phyloP scores from a whole-genome alignment of 306 rosid species.

The Ceratonia siliqua region DNA sequence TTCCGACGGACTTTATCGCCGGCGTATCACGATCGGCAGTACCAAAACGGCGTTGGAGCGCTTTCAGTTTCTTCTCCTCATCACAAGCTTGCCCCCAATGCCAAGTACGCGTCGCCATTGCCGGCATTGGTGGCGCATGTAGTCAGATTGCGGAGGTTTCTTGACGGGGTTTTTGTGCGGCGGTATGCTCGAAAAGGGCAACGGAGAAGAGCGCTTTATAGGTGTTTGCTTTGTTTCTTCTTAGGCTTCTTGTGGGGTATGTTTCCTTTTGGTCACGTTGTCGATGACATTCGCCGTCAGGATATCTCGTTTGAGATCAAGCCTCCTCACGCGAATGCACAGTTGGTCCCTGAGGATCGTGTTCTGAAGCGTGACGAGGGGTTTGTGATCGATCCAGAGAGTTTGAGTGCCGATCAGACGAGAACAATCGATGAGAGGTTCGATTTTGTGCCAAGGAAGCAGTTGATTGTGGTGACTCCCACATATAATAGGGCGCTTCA shows the following conservation, averaged over 20 bases:
- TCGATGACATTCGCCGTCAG: slow-evolving; percentile 46
- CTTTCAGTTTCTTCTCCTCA: slow-evolving; percentile 62
- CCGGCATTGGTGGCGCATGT: slow-evolving; percentile 38
- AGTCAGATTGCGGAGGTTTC: slow-evolving; percentile 42
- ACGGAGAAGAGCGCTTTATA: slow-evolving; percentile 53
- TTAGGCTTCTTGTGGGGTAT: slow-evolving; percentile 76
- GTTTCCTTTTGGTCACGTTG: slow-evolving; percentile 66
- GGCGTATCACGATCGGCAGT: slow-evolving; percentile 64
- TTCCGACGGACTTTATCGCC: slow-evolving; percentile 90
- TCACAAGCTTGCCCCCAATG: slow-evolving; percentile 53
- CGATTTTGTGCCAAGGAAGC: slow-evolving; percentile 68
- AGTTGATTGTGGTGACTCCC: slow-evolving; percentile 83
- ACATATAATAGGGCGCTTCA: slow-evolving; percentile 76
- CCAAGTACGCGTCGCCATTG: slow-evolving; percentile 57
- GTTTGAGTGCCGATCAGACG: slow-evolving; percentile 30
- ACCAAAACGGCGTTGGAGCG: slow-evolving; percentile 53
- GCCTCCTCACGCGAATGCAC: slow-evolving; percentile 53
- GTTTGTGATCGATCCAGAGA: slow-evolving; percentile 40
- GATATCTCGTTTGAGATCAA: slow-evolving; percentile 63
- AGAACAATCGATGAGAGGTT: slow-evolving; percentile 6
- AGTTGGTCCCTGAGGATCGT: slow-evolving; percentile 36
- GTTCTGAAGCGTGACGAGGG: background rate
- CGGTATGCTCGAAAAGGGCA: slow-evolving; percentile 57
- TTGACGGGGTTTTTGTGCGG: slow-evolving; percentile 45
- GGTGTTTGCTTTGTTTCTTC: slow-evolving; percentile 72